These are phyloP conservation scores for Umbelopsis ramanniana DNA, from an alignment of 192 early-diverging fungal species.

Conservation along the genomic window DNA sequence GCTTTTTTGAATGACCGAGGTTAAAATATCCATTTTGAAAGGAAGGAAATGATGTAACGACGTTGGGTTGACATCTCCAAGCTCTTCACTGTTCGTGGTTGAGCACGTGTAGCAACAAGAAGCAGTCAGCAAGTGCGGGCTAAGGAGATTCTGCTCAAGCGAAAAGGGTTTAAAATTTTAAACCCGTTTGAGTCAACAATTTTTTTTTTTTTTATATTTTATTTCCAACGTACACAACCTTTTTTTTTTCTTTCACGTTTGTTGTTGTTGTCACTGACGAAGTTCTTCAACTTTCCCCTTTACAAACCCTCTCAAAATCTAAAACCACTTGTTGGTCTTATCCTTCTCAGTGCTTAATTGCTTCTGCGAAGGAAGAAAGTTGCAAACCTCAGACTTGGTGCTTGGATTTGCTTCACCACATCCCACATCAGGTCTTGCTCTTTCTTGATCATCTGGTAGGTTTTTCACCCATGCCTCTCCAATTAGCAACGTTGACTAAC, in stretches of 20 bases:
- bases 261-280: conserved; percentile 13
- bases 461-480: neutral
- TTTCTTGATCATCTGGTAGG: conserved; percentile 23
- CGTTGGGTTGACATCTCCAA: too few relatives aligned
- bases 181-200: neutral
- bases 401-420: conserved; percentile 2
- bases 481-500: neutral
- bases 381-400: neutral
- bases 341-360: conserved; percentile 24
- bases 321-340: conserved; percentile 20
- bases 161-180: too few relatives aligned
- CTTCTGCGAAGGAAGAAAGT: conserved; percentile 27
- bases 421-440: conserved; percentile 2
- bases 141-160: too few relatives aligned
- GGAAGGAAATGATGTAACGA: too few relatives aligned
- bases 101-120: neutral
- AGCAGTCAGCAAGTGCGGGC: too few relatives aligned
- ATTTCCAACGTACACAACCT: neutral
- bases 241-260: neutral
- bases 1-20: too few relatives aligned
- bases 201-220: neutral
- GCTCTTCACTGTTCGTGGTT: too few relatives aligned
- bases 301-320: conserved; percentile 20
- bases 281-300: conserved; percentile 10
- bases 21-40: too few relatives aligned